Percentiles rank a stretch among this genome's conserved stretches.
These are phyloP conservation scores for Rhododendron williamsianum DNA, from an alignment of 148 eudicot genomes.

Conservation along the genomic window DNA sequence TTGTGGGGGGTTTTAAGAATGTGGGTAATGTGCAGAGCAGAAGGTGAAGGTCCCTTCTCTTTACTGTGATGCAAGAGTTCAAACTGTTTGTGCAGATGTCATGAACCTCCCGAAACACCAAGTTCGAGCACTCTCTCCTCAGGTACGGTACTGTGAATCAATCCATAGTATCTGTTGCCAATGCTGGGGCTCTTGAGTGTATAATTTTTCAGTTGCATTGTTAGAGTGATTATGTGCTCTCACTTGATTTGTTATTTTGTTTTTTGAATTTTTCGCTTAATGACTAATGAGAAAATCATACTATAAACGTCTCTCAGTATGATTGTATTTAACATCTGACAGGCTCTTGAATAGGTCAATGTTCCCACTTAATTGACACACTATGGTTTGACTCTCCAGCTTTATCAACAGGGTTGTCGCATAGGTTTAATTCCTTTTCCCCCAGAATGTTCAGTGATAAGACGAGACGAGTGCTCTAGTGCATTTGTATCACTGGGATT, in stretches of 20 bases:
- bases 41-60: slow-evolving; percentile 80
- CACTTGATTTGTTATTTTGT: not conserved
- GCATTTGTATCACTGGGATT: not conserved
- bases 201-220: not conserved
- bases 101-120: slow-evolving; percentile 57
- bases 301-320: not conserved
- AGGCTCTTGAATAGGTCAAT: not conserved
- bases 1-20: slow-evolving; percentile 5
- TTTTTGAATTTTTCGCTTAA: not conserved
- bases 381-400: not conserved
- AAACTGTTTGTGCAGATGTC: slow-evolving; percentile 79
- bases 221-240: not conserved
- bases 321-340: not conserved
- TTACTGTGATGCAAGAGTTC: slow-evolving; percentile 80
- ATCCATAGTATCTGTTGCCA: not conserved
- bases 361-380: not conserved
- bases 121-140: slow-evolving; percentile 63
- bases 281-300: not conserved
- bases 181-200: not conserved
- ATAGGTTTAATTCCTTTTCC: not conserved
- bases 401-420: not conserved
- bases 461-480: not conserved
- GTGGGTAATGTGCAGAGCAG: slow-evolving; percentile 52
- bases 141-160: slow-evolving; percentile 32
- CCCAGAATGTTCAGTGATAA: not conserved